phyloP scores from a whole-genome alignment of 306 rosid species.

The Cucumis sativus region DNA sequence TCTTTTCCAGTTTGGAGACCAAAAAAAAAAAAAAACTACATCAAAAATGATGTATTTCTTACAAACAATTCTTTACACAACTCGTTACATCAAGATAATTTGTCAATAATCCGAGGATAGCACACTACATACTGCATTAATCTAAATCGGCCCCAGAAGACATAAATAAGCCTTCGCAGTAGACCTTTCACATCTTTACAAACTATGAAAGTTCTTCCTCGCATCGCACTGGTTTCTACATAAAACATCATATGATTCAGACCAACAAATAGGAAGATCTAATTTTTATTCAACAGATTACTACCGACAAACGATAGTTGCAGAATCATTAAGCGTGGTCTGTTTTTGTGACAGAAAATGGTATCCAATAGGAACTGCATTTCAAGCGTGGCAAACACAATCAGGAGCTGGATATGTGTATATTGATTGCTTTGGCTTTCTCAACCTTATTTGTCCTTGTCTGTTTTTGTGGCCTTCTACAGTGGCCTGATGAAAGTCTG shows the following conservation, averaged over 20 bases:
- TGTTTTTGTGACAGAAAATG: conserved; percentile 5
- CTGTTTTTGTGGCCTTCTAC: conserved; percentile 67
- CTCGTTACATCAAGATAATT: neutral
- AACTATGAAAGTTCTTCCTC: neutral
- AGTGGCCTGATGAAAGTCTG: conserved; percentile 55
- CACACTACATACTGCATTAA: conserved; percentile 1
- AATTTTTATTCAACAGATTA: conserved; percentile 4
- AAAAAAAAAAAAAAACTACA: neutral
- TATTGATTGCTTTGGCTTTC: conserved; percentile 84
- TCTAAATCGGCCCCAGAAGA: neutral
- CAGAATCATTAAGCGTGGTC: neutral
- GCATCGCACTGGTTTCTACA: neutral
- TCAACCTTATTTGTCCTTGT: conserved; percentile 75
- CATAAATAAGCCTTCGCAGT: neutral
- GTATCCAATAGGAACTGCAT: conserved; percentile 1
- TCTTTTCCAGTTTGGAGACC: neutral
- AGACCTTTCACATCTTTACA: neutral
- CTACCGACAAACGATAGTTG: neutral
- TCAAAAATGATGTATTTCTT: neutral
- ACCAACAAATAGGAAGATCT: neutral
- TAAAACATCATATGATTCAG: neutral
- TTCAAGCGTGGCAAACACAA: conserved; percentile 77
- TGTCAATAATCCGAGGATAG: neutral
- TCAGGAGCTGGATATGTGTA: conserved; percentile 93
- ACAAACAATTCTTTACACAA: neutral